A percentile compares a stretch with the other conserved stretches of the same genome.
Conservation (phyloP, 768 basidiomycete genomes). For the Roridomyces roridus region DNA sequence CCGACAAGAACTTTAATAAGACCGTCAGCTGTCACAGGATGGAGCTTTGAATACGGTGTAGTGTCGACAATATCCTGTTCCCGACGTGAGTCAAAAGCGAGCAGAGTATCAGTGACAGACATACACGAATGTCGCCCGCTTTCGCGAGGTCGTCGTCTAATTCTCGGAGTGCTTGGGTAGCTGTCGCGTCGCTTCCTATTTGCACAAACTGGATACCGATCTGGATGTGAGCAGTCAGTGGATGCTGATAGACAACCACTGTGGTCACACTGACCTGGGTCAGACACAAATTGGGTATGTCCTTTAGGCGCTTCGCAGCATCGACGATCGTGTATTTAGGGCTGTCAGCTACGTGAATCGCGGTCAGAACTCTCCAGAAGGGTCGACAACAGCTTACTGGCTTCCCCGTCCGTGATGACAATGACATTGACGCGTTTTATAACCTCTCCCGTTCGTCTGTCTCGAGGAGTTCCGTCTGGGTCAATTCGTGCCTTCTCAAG, state of each 20-base stretch:
- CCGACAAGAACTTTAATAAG: conserved; percentile 1
- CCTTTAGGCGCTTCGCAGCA: conserved; percentile 57
- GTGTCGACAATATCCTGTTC: background rate
- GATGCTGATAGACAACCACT: too few species aligned
- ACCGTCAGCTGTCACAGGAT: background rate
- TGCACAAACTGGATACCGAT: conserved; percentile 78
- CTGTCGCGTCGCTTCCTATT: conserved; percentile 52
- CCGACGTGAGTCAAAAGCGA: too few species aligned
- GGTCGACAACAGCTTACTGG: conserved; percentile 45
- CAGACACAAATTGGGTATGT: conserved; percentile 50
- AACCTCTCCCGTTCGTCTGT: conserved; percentile 28
- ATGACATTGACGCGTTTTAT: conserved; percentile 66
- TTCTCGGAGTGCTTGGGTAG: conserved; percentile 51
- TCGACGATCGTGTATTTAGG: conserved; percentile 54
- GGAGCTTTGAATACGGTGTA: background rate
- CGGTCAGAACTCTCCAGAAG: background rate
- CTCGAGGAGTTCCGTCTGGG: conserved; percentile 21
- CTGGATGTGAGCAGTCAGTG: conserved; percentile 30
- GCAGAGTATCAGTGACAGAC: too few species aligned
- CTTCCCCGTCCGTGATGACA: conserved; percentile 66
- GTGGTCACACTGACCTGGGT: conserved; percentile 48
- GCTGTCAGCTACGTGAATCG: conserved; percentile 50
- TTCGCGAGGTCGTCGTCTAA: conserved; percentile 61
- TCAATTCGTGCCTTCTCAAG: conserved; percentile 36
- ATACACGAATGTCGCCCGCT: conserved; percentile 49